phyloP scores from a whole-genome alignment of 768 basidiomycete species.

The Lactifluus volemus region DNA sequence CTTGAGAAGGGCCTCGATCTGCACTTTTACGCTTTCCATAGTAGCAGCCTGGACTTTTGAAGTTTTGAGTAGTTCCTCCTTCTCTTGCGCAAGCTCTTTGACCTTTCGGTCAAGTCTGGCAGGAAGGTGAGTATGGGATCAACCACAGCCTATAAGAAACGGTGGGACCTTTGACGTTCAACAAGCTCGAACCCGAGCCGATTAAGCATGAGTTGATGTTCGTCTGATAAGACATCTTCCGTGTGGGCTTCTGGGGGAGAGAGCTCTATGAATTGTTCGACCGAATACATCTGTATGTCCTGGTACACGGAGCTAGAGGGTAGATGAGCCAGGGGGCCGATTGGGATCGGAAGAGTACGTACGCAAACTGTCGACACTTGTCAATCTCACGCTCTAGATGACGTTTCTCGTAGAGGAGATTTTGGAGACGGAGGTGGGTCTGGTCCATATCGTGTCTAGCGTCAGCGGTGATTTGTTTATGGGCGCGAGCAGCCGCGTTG shows the following conservation, averaged over 20 bases:
- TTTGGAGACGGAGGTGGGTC: slow-evolving; percentile 78
- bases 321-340: neutral
- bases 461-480: slow-evolving; percentile 63
- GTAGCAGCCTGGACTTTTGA: slow-evolving; percentile 64
- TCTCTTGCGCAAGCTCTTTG: slow-evolving; percentile 58
- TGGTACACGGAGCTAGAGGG: slow-evolving; percentile 72
- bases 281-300: slow-evolving; percentile 65
- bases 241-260: slow-evolving; percentile 64
- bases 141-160: slow-evolving; percentile 13
- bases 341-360: slow-evolving; percentile 27
- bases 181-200: slow-evolving; percentile 80
- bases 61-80: slow-evolving; percentile 74
- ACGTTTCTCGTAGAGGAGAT: slow-evolving; percentile 80
- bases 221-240: slow-evolving; percentile 50
- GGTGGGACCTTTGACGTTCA: slow-evolving; percentile 76
- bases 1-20: slow-evolving; percentile 72
- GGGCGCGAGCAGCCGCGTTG: slow-evolving; percentile 59
- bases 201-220: slow-evolving; percentile 83
- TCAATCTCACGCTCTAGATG: slow-evolving; percentile 89
- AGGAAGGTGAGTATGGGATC: slow-evolving; percentile 1
- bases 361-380: slow-evolving; percentile 90
- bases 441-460: slow-evolving; percentile 87
- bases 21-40: slow-evolving; percentile 69
- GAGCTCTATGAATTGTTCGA: slow-evolving; percentile 58
- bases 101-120: slow-evolving; percentile 59